Conservation (phyloP, 2,329 filamentous ascomycete genomes). For the Teratosphaeria destructans region DNA sequence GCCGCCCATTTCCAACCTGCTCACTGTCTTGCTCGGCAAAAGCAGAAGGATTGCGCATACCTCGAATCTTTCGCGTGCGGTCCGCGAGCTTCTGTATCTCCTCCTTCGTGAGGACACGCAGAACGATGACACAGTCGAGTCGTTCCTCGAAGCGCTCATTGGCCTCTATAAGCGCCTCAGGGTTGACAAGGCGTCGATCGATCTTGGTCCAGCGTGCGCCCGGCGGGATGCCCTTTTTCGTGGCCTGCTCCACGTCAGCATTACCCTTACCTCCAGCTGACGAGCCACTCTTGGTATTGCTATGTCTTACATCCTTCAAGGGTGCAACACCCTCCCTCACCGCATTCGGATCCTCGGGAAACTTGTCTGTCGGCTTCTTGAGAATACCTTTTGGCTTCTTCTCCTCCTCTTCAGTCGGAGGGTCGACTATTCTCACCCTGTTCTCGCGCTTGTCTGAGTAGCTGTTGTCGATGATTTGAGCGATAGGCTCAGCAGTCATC, state of each 20-base stretch:
- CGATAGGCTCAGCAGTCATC: constrained; percentile 16
- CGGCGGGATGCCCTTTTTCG: constrained; percentile 34
- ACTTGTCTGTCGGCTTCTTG: constrained; percentile 68
- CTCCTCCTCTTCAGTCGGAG: constrained; percentile 55
- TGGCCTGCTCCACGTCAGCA: constrained; percentile 16
- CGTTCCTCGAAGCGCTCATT: constrained; percentile 86
- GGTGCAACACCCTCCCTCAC: constrained; percentile 84
- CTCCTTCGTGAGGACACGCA: constrained; percentile 75
- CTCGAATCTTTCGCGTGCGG: constrained; percentile 71
- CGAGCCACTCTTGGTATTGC: not conserved
- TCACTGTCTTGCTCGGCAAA: not conserved
- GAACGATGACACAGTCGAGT: constrained; percentile 87
- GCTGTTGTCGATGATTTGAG: constrained; percentile 26
- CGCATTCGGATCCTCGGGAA: constrained; percentile 76
- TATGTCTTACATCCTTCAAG: constrained; percentile 57
- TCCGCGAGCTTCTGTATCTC: constrained; percentile 82
- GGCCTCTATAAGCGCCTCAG: constrained; percentile 73
- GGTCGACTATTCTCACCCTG: constrained; percentile 55
- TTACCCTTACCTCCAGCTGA: not conserved
- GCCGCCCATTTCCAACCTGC: not conserved
- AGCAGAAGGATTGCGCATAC: constrained; percentile 10
- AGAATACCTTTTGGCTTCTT: constrained; percentile 75
- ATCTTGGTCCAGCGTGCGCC: constrained; percentile 92
- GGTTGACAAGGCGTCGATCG: constrained; percentile 77
- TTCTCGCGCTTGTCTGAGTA: constrained; percentile 24